A percentile compares a stretch with the other conserved stretches of the same genome.
Conservation (phyloP, 345 rosid genomes). For the Ceriops tagal region DNA sequence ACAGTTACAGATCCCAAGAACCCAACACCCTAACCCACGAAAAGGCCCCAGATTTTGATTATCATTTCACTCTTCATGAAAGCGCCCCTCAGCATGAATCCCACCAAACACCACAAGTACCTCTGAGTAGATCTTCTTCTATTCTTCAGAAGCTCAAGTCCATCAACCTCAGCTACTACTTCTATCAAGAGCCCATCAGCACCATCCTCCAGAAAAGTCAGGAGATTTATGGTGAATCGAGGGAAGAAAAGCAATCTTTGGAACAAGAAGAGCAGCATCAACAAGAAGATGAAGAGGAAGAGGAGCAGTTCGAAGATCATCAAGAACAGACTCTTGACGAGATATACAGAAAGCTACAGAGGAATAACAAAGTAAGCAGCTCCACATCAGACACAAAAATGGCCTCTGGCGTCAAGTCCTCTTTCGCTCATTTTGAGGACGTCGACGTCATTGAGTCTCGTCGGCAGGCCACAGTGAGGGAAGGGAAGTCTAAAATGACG, state of each 20-base stretch:
- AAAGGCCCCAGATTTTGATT: constrained; percentile 25
- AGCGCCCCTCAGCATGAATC: constrained; percentile 2
- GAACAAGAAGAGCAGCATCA: background rate
- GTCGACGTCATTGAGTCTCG: constrained; percentile 46
- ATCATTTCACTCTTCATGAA: constrained; percentile 35
- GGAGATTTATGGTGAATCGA: background rate
- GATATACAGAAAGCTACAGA: constrained; percentile 45
- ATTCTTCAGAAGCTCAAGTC: constrained; percentile 61
- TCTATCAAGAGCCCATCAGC: constrained; percentile 45
- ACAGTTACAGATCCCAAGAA: constrained; percentile 38
- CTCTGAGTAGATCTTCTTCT: constrained; percentile 59
- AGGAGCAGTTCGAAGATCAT: constrained; percentile 24
- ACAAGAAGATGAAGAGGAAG: constrained; percentile 8
- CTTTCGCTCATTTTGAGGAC: constrained; percentile 55
- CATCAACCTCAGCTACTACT: constrained; percentile 48
- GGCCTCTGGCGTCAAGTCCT: constrained; percentile 49
- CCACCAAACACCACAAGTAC: constrained; percentile 16
- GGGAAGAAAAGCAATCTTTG: background rate
- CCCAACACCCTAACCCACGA: constrained; percentile 30
- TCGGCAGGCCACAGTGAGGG: constrained; percentile 56
- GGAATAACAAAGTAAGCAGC: constrained; percentile 30
- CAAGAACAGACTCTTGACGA: constrained; percentile 47
- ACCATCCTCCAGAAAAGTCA: background rate
- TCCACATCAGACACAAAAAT: constrained; percentile 64
- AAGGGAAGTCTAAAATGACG: constrained; percentile 23